Base-by-base conservation (phyloP, 2,329 filamentous ascomycete genomes). In the Aspergillus sp. region DNA sequence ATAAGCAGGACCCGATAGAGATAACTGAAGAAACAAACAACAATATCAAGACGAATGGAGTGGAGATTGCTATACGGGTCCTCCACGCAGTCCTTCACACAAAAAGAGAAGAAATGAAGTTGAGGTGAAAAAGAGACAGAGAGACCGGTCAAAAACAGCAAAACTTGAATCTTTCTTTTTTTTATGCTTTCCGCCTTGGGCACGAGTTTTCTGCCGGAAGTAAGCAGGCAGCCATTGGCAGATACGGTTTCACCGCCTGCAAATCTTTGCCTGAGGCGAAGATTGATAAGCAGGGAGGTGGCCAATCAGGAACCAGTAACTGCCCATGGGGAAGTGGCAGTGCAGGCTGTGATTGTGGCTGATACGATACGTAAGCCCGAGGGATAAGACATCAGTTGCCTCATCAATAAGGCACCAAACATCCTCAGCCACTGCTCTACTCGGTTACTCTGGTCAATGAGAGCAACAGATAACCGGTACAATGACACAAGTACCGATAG, bases 241-340 rank as follows among this genome's bases (percentile, higher is more conserved):
- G 17, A 19, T 7, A 22, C 17, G 7, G 9, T 10, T 10, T 39
- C 37, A 39, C 37, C 37, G 37, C 37, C 15, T 17, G 25, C 27
- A 55, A 55, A 53, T 52, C 41, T 49, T 43, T 50, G 55, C 55
- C 55, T 59, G 49, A 57, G 54, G 54, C 54, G 47, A 35, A 5
- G 5, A 9, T n/a, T 38, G 19, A 27, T 19, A 22, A 22, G 4
- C 15, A 9, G 1, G 10, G 25, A 12, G 25, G 12, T 7, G n/a
- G 7, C 47, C 50, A 50, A 49, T 52, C 42, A 47, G 3, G 13
- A 20, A 7, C 37, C 39, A 43, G 47, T 44, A 44, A 44, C 45
- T 10, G 19, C 13, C 32, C 37, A 41, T 43, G 54, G 42, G 55
- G 37, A 27, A 23, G 32, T 33, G 15, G 7, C 45, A 17, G 43